Conservation (phyloP, 2,329 filamentous ascomycete genomes). For the Triangularia verruculosa region DNA sequence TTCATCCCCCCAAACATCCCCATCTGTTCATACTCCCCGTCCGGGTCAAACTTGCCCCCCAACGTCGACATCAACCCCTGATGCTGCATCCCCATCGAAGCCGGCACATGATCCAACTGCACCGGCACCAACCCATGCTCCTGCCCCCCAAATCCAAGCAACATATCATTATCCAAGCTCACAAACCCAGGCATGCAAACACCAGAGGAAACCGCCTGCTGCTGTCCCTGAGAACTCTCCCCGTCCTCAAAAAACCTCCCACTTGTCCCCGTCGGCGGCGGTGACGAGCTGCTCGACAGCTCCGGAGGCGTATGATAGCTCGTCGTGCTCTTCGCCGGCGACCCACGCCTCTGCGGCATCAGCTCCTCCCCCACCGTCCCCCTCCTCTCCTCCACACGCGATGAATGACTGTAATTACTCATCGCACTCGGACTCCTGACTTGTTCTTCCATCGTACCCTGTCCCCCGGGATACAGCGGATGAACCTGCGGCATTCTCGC, state of each 20-base stretch:
- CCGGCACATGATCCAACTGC: conserved; percentile 38
- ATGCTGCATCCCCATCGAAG: neutral
- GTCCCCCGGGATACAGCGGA: conserved; percentile 20
- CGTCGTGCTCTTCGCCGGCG: conserved; percentile 49
- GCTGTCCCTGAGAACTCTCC: neutral
- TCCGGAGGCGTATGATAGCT: conserved; percentile 58
- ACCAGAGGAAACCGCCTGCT: neutral
- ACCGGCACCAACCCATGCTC: neutral
- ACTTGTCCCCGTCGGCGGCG: conserved; percentile 38
- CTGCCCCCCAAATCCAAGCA: conserved; percentile 41
- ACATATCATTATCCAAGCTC: conserved; percentile 42
- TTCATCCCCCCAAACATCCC: neutral
- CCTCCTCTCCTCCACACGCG: conserved; percentile 14
- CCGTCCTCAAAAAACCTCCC: conserved; percentile 7
- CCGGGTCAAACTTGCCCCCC: neutral
- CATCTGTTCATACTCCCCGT: neutral
- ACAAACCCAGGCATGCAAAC: conserved; percentile 34
- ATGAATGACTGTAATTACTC: conserved; percentile 47
- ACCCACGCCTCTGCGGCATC: conserved; percentile 34
- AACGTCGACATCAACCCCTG: neutral
- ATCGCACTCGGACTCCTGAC: conserved; percentile 42
- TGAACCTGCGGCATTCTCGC: conserved; percentile 38
- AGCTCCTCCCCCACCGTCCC: conserved; percentile 5
- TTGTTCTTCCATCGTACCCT: conserved; percentile 10
- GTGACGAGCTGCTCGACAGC: conserved; percentile 59